Base-by-base conservation (phyloP, 768 basidiomycete genomes). In the Goffeauzyma gilvescens region DNA sequence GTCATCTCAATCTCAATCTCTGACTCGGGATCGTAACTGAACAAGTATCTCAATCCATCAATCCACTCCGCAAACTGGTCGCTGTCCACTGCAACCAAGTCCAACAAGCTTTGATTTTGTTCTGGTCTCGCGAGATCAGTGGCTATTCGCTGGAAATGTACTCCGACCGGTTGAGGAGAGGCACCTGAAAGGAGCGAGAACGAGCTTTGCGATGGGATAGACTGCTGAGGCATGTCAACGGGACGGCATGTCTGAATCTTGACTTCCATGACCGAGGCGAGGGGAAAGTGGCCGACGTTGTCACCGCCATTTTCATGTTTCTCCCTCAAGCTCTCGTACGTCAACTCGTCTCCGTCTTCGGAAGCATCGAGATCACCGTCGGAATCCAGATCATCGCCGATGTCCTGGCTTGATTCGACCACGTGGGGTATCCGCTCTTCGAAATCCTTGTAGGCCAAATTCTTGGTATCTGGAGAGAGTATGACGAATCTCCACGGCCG, bases 61-160 rank as follows among this genome's bases (percentile, higher is more conserved):
- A 38, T 38, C 37, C 37, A 38, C 17, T 38, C 37, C 6, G 37
- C 37, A 38, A 38, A 38, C 18, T 38, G 37, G 13, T 38, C 17
- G 17, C 24, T 38, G 22, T 38, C 37, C 10, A 24, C 17, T 10
- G 37, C 15, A 10, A 38, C 37, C 10, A 38, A 20, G 22, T 38
- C 37, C 9, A 38, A 20, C 22, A 38, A 20, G 17, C 37, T 38
- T 6, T 12, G 6, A 6, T 38, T 23, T 18, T 6, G 12, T 24
- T n/a, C n/a, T n/a, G n/a, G n/a, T n/a, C n/a, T n/a, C n/a, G n/a
- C n/a, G n/a, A n/a, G n/a, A n/a, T n/a, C n/a, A n/a, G n/a, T n/a
- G n/a, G n/a, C n/a, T n/a, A n/a, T n/a, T n/a, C n/a, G n/a, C n/a
- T n/a, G n/a, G n/a, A n/a, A n/a, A n/a, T n/a, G n/a, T n/a, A n/a